These are phyloP conservation scores for Entonaema liquescens DNA, from an alignment of 495 filamentous ascomycete species.

Conservation along the genomic window DNA sequence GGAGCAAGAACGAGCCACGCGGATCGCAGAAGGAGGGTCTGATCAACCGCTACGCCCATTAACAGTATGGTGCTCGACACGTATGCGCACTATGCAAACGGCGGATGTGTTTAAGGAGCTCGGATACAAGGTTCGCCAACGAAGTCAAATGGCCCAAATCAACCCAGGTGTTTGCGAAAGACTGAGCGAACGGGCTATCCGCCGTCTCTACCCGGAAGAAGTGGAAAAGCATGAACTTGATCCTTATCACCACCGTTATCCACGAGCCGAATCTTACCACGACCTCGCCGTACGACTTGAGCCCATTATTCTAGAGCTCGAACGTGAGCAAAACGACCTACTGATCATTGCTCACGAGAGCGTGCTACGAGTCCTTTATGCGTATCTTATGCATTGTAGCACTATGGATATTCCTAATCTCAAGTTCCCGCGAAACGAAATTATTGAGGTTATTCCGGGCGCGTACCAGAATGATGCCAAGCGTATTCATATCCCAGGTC, in stretches of 20 bases:
- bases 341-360: slow-evolving; percentile 98
- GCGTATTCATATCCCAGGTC: slow-evolving; percentile 73
- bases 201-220: slow-evolving; percentile 83
- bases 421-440: slow-evolving; percentile 94
- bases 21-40: slow-evolving; percentile 72
- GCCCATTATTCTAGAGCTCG: slow-evolving; percentile 96
- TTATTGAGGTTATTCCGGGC: slow-evolving; percentile 98
- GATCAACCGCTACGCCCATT: slow-evolving; percentile 78
- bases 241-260: slow-evolving; percentile 97
- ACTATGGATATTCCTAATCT: slow-evolving; percentile 94
- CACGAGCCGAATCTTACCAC: slow-evolving; percentile 97
- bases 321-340: slow-evolving; percentile 95
- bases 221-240: slow-evolving; percentile 92
- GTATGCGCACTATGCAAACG: slow-evolving; percentile 91
- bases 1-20: slow-evolving; percentile 76
- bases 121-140: slow-evolving; percentile 87
- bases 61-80: slow-evolving; percentile 92
- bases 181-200: slow-evolving; percentile 81
- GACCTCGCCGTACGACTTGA: slow-evolving; percentile 98
- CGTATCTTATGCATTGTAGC: slow-evolving; percentile 98
- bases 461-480: slow-evolving; percentile 96
- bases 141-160: slow-evolving; percentile 94
- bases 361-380: slow-evolving; percentile 94
- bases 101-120: slow-evolving; percentile 75
- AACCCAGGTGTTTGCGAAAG: slow-evolving; percentile 97